Conservation (phyloP, 805 yeast species). For the Maudiozyma barnettii region DNA sequence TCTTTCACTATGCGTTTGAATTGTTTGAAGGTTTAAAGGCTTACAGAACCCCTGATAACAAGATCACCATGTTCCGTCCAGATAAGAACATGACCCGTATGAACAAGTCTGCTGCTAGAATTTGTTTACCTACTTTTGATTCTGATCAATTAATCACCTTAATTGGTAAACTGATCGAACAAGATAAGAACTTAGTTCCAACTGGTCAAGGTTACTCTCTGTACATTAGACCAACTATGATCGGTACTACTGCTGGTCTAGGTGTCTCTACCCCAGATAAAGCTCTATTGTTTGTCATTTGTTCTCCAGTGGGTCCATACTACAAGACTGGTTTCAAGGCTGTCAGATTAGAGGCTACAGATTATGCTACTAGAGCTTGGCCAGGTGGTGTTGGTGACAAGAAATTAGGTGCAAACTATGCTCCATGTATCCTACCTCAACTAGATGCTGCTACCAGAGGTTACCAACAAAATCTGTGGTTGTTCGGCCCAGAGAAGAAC, state of each 20-base stretch:
- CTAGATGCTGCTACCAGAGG: slow-evolving; percentile 82
- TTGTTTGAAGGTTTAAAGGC: slow-evolving; percentile 95
- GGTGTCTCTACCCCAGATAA: slow-evolving; percentile 77
- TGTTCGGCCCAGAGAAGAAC: slow-evolving; percentile 77
- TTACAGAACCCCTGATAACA: slow-evolving; percentile 51
- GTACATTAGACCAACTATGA: slow-evolving; percentile 87
- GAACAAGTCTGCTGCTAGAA: slow-evolving; percentile 82
- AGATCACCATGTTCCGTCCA: slow-evolving; percentile 78
- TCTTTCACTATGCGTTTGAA: slow-evolving; percentile 90
- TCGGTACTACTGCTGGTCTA: slow-evolving; percentile 80
- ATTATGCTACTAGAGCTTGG: slow-evolving; percentile 95
- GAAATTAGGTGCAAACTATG: slow-evolving; percentile 95
- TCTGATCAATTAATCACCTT: slow-evolving; percentile 63
- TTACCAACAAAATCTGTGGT: slow-evolving; percentile 91
- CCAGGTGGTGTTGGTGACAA: slow-evolving; percentile 96
- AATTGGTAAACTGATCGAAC: slow-evolving; percentile 60
- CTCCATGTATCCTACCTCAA: slow-evolving; percentile 89
- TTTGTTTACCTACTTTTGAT: slow-evolving; percentile 81
- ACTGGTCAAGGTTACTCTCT: slow-evolving; percentile 78
- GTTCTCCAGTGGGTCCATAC: slow-evolving; percentile 96
- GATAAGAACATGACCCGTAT: slow-evolving; percentile 84
- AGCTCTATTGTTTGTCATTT: slow-evolving; percentile 77
- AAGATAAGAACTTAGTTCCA: slow-evolving; percentile 74
- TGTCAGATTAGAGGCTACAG: slow-evolving; percentile 86
- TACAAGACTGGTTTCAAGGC: slow-evolving; percentile 95